Conservation (phyloP, 1,284 basidiomycete genomes). For the Mycosarcoma mackinlayi region DNA sequence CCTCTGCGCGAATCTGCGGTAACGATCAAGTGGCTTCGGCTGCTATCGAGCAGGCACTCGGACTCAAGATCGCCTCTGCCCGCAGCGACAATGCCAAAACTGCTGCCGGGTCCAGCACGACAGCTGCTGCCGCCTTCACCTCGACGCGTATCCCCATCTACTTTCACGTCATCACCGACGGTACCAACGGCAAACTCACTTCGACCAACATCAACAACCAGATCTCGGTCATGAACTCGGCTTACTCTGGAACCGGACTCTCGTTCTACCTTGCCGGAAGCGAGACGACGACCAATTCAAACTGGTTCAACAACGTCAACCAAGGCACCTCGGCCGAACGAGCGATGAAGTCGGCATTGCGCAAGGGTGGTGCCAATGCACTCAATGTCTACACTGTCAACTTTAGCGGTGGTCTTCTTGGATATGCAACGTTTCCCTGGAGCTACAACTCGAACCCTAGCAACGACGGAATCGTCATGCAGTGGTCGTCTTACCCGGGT, state of each 20-base stretch:
- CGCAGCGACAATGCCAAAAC: not conserved
- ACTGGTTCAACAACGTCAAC: conserved; percentile 73
- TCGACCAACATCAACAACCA: conserved; percentile 60
- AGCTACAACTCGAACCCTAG: conserved; percentile 60
- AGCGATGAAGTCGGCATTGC: conserved; percentile 73
- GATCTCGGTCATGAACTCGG: conserved; percentile 73
- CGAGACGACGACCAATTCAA: conserved; percentile 68
- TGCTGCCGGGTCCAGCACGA: not conserved
- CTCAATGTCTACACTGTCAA: conserved; percentile 74
- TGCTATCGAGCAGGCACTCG: conserved; percentile 21
- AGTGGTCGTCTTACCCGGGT: conserved; percentile 68
- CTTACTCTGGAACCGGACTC: conserved; percentile 70
- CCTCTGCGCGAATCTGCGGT: conserved; percentile 19
- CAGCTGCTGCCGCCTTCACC: conserved; percentile 15
- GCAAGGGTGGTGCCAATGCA: conserved; percentile 70
- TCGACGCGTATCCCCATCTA: conserved; percentile 37
- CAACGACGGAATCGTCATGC: conserved; percentile 63
- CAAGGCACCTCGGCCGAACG: conserved; percentile 71
- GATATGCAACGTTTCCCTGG: conserved; percentile 72
- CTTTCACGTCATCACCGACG: conserved; percentile 52
- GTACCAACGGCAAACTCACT: conserved; percentile 38
- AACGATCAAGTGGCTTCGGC: conserved; percentile 20
- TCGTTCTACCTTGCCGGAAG: conserved; percentile 71
- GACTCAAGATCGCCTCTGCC: conserved; percentile 11
- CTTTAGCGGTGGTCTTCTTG: conserved; percentile 41